Evolutionary conservation across 768 basidiomycete species (phyloP).

Genomic region (Holtermannia corniformis): DNA sequence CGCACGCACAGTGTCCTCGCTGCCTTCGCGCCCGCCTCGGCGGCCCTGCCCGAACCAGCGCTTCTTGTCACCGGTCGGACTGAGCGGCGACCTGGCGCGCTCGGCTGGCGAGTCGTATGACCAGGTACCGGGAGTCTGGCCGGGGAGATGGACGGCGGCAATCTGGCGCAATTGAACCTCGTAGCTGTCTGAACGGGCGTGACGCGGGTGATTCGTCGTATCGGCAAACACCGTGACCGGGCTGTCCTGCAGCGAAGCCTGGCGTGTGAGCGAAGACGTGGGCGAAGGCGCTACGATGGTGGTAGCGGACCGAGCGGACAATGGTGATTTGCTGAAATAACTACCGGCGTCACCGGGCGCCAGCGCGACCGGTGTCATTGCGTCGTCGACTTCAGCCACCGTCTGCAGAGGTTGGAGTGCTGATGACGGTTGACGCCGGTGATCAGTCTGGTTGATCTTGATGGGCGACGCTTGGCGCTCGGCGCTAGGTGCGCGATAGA

Average conservation of each 20-base stretch:
- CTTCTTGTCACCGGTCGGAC: conserved; percentile 11
- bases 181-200: conserved; percentile 16
- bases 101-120: conserved; percentile 1
- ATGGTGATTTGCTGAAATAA: conserved; percentile 5
- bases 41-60: conserved; percentile 14
- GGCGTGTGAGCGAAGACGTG: neutral
- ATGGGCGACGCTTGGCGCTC: conserved; percentile 5
- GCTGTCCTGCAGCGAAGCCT: neutral
- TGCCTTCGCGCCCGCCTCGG: neutral
- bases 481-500: conserved; percentile 5
- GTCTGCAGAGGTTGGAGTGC: neutral
- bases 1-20: neutral
- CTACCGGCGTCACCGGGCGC: neutral
- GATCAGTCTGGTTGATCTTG: conserved; percentile 4
- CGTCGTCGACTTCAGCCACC: conserved; percentile 5
- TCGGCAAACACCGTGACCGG: neutral
- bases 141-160: neutral
- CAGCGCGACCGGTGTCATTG: conserved; percentile 1
- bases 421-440: neutral
- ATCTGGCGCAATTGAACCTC: conserved; percentile 17
- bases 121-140: neutral
- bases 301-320: conserved; percentile 6
- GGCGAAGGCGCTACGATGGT: neutral
- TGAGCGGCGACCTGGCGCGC: conserved; percentile 4
- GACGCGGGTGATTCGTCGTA: conserved; percentile 2